Conservation (phyloP, 257 asterid species). For the Misopates orontium region DNA sequence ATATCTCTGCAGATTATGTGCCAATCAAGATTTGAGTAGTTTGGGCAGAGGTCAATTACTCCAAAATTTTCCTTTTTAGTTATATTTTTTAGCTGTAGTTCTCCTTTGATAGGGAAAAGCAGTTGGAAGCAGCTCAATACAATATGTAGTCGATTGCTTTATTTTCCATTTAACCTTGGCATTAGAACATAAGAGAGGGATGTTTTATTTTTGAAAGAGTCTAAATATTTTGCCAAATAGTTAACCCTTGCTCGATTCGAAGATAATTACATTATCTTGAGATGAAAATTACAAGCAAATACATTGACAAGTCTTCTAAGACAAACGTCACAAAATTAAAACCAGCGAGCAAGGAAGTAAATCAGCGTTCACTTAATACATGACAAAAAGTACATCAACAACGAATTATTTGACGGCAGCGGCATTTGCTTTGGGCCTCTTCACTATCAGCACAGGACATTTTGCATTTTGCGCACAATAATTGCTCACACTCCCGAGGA, state of each 20-base stretch:
- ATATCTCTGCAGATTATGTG: neutral
- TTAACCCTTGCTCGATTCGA: too few species aligned
- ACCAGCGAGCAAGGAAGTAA: too few species aligned
- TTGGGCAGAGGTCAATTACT: neutral
- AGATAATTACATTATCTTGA: too few species aligned
- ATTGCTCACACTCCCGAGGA: conserved; percentile 79
- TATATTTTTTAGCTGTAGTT: neutral
- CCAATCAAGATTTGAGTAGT: neutral
- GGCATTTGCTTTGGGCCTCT: conserved; percentile 47
- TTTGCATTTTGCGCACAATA: conserved; percentile 65
- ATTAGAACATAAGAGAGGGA: neutral
- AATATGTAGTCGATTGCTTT: neutral
- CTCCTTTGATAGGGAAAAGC: neutral
- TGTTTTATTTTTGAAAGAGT: neutral
- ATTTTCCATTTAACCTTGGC: neutral
- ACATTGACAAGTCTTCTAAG: too few species aligned
- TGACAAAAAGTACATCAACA: neutral
- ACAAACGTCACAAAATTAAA: too few species aligned
- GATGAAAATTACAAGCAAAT: too few species aligned
- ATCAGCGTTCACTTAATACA: too few species aligned
- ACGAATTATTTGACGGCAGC: neutral
- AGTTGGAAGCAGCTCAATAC: neutral
- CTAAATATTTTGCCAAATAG: neutral
- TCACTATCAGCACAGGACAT: conserved; percentile 73
- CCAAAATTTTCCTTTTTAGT: neutral